Percentiles rank a stretch among this genome's conserved stretches.
These are phyloP conservation scores for Morella rubra DNA, from an alignment of 306 rosid genomes.

Conservation along the genomic window DNA sequence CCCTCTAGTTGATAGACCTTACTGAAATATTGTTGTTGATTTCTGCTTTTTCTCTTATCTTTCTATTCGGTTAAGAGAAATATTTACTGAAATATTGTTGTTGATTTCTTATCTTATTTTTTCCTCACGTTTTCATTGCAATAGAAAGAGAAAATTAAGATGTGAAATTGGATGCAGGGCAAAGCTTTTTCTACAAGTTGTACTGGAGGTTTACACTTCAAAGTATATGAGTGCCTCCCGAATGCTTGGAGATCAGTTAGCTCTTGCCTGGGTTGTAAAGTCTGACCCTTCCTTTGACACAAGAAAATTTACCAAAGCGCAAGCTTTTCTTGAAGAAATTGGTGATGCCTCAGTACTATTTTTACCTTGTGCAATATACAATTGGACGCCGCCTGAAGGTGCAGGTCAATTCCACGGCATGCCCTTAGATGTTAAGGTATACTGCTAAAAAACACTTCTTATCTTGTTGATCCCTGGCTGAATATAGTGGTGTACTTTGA, in stretches of 20 bases:
- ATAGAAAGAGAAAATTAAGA: constrained; percentile 2
- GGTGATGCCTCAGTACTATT: constrained; percentile 63
- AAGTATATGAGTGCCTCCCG: constrained; percentile 73
- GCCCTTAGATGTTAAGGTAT: constrained; percentile 91
- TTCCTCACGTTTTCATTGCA: not conserved
- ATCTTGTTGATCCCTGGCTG: constrained; percentile 7
- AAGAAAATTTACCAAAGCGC: constrained; percentile 53
- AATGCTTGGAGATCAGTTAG: constrained; percentile 97
- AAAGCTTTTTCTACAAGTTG: constrained; percentile 68
- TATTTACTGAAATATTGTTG: too few species aligned
- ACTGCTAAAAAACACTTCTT: not conserved
- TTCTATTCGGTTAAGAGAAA: too few species aligned
- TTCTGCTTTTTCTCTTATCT: not conserved
- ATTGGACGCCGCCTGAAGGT: constrained; percentile 99
- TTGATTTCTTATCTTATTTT: not conserved
- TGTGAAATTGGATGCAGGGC: constrained; percentile 52
- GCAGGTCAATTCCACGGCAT: constrained; percentile 97
- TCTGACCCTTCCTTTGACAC: constrained; percentile 68
- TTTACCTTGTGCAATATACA: constrained; percentile 73
- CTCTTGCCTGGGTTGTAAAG: constrained; percentile 90
- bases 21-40: not conserved
- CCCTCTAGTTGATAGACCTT: not conserved
- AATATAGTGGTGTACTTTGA: not conserved
- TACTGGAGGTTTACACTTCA: constrained; percentile 57
- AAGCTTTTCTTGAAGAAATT: constrained; percentile 61